Evolutionary conservation across 2,329 filamentous ascomycete genomes (phyloP).

Genomic region (Fusarium floridanum): DNA sequence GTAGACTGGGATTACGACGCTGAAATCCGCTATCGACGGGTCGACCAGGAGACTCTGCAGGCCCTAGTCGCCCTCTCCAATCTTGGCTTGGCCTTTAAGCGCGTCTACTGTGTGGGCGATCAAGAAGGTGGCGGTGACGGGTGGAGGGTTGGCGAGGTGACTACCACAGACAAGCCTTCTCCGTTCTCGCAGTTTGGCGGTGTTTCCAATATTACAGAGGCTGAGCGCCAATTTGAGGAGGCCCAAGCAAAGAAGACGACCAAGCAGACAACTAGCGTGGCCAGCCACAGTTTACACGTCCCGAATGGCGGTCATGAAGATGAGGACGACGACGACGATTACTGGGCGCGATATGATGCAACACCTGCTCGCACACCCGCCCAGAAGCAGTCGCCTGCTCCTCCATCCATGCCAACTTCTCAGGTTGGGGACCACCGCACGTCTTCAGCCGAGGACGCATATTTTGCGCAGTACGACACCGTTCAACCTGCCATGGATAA

Average conservation of each 20-base stretch:
- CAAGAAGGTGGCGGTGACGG: slow-evolving; percentile 71
- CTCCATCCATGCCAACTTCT: slow-evolving; percentile 52
- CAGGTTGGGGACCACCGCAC: slow-evolving; percentile 39
- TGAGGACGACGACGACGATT: slow-evolving; percentile 80
- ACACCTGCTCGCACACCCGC: slow-evolving; percentile 76
- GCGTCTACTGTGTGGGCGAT: slow-evolving; percentile 78
- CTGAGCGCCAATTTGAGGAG: slow-evolving; percentile 68
- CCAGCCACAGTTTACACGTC: slow-evolving; percentile 28
- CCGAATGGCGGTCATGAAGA: slow-evolving; percentile 45
- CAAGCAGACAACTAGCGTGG: slow-evolving; percentile 26
- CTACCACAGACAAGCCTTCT: slow-evolving; percentile 67
- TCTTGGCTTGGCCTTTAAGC: slow-evolving; percentile 72
- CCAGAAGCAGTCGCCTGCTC: slow-evolving; percentile 72
- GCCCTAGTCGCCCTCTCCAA: slow-evolving; percentile 72
- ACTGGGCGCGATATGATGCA: slow-evolving; percentile 83
- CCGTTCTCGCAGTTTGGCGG: slow-evolving; percentile 69
- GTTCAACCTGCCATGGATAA: slow-evolving; percentile 86
- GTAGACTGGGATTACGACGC: slow-evolving; percentile 76
- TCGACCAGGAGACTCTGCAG: slow-evolving; percentile 82
- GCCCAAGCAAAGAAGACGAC: slow-evolving; percentile 44
- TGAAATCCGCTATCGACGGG: slow-evolving; percentile 72
- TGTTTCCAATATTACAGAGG: slow-evolving; percentile 66
- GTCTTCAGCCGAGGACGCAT: slow-evolving; percentile 72
- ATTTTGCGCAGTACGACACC: slow-evolving; percentile 81
- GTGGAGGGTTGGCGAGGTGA: slow-evolving; percentile 81